phyloP scores from a whole-genome alignment of 768 basidiomycete species.

The Clitopilus passeckerianus region DNA sequence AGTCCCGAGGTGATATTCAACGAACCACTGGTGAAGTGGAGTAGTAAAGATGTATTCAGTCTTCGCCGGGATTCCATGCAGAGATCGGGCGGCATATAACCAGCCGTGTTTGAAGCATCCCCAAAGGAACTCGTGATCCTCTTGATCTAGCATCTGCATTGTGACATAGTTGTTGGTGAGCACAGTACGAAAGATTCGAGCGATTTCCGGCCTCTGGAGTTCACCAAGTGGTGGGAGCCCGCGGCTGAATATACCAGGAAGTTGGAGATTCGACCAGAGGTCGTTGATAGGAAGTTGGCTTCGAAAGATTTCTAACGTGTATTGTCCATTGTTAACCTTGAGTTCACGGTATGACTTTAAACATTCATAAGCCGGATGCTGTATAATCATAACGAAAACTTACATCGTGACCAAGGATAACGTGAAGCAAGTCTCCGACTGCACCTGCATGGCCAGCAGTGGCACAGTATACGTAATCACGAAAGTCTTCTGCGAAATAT shows the following conservation, averaged over 20 bases:
- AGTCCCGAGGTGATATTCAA: conserved; percentile 10
- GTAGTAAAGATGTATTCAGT: conserved; percentile 10
- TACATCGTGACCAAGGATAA: conserved; percentile 1
- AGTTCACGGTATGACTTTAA: conserved; percentile 1
- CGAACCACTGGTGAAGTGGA: conserved; percentile 11
- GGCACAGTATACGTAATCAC: not conserved
- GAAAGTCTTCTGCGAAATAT: conserved; percentile 1
- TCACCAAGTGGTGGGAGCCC: conserved; percentile 4
- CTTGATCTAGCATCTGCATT: conserved; percentile 1
- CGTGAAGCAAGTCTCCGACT: not conserved
- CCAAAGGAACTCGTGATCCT: not conserved
- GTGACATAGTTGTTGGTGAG: not conserved
- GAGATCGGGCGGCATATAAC: conserved; percentile 5
- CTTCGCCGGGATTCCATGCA: not conserved
- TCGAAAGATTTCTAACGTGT: conserved; percentile 3
- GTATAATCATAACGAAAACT: not conserved
- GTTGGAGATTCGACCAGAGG: conserved; percentile 1
- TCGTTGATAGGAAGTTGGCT: not conserved
- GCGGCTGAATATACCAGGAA: conserved; percentile 3
- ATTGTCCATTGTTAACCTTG: conserved; percentile 1
- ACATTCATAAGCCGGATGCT: not conserved
- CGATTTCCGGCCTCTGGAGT: conserved; percentile 3
- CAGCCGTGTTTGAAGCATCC: conserved; percentile 5
- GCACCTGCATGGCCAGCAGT: conserved; percentile 4
- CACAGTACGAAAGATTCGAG: conserved; percentile 6